phyloP scores from a whole-genome alignment of 495 filamentous ascomycete species.

The Neurospora terricola region DNA sequence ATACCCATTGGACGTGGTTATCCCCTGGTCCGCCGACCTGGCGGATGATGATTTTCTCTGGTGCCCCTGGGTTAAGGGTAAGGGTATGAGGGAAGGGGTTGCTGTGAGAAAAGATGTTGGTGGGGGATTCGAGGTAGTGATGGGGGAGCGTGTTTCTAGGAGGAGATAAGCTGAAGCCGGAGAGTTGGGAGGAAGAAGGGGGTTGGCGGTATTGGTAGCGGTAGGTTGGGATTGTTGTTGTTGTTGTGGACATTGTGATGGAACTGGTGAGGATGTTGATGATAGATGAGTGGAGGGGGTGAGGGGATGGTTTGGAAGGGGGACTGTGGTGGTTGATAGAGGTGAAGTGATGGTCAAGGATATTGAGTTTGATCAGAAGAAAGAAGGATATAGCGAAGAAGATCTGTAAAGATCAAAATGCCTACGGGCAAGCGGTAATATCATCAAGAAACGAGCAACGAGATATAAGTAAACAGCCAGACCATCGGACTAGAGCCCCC shows the following conservation, averaged over 20 bases:
- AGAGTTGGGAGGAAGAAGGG: neutral
- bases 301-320: neutral
- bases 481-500: neutral
- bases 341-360: neutral
- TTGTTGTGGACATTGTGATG: neutral
- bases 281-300: neutral
- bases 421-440: neutral
- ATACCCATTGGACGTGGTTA: conserved; percentile 19
- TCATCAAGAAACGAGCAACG: neutral
- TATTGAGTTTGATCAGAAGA: neutral
- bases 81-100: too few species aligned
- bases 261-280: neutral
- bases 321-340: neutral
- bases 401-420: neutral
- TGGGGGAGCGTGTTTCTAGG: neutral
- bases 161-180: neutral
- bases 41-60: conserved; percentile 14
- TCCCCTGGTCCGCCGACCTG: conserved; percentile 11
- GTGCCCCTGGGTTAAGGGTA: too few species aligned
- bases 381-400: neutral
- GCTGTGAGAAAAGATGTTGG: neutral
- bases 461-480: neutral
- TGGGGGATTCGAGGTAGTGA: conserved; percentile 9
- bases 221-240: neutral
- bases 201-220: conserved; percentile 5